Conservation (phyloP, 352 stramenopile genomes). For the Phytopythium mirpurense region DNA sequence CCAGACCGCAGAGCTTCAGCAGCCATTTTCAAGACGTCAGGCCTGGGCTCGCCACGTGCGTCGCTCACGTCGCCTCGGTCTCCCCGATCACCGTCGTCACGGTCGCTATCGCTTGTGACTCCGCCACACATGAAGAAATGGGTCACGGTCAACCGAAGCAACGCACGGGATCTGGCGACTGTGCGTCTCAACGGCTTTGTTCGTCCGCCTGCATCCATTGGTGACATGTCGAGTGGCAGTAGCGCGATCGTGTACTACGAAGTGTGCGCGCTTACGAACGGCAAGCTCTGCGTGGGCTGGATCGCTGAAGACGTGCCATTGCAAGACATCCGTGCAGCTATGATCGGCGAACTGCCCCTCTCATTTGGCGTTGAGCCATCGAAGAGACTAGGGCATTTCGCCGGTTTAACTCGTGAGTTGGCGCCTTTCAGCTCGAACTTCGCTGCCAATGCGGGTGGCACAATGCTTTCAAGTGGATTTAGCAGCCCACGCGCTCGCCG, state of each 20-base stretch:
- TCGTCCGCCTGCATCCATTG: not conserved
- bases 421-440: conserved; percentile 11
- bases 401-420: conserved; percentile 11
- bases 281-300: conserved; percentile 54
- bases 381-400: conserved; percentile 27
- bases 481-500: conserved; percentile 29
- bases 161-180: conserved; percentile 24
- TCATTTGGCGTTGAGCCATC: conserved; percentile 47
- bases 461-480: conserved; percentile 9
- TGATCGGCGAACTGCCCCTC: conserved; percentile 33
- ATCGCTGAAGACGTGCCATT: conserved; percentile 14
- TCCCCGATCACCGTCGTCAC: conserved; percentile 32
- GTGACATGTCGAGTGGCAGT: not conserved
- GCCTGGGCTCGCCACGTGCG: conserved; percentile 2
- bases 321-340: conserved; percentile 11
- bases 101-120: conserved; percentile 19
- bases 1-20: conserved; percentile 11
- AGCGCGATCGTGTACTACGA: conserved; percentile 45
- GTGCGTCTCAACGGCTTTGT: conserved; percentile 31
- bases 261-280: conserved; percentile 36
- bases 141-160: conserved; percentile 51
- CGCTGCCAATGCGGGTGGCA: conserved; percentile 3
- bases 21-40: not conserved
- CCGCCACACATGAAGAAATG: conserved; percentile 39
- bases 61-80: conserved; percentile 29